Percentiles rank a stretch among this genome's conserved stretches.
Conservation (phyloP, 495 filamentous ascomycete genomes). For the Aspergillus ellipticus region DNA sequence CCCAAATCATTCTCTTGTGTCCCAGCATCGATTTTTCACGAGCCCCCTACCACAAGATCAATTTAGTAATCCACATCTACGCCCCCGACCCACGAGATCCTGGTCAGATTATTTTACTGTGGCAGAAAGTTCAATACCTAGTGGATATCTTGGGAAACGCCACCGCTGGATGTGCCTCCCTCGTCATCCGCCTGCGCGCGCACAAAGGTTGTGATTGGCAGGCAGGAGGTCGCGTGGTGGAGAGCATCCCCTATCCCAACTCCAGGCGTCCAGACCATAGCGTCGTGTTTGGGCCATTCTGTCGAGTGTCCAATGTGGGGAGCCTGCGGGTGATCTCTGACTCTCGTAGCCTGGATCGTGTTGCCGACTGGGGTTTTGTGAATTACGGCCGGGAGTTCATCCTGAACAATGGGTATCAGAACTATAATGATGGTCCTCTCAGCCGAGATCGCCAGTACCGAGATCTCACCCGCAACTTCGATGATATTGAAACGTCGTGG, state of each 20-base stretch:
- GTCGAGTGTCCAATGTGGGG: not conserved
- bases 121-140: too few relatives aligned
- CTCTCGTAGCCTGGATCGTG: not conserved
- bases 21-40: too few relatives aligned
- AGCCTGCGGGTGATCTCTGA: not conserved
- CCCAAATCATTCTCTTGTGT: too few relatives aligned
- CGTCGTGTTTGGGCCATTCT: constrained; percentile 9
- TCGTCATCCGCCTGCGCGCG: not conserved
- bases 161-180: too few relatives aligned
- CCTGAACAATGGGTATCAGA: constrained; percentile 3
- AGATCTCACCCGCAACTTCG: not conserved
- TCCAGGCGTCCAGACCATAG: not conserved
- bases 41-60: too few relatives aligned
- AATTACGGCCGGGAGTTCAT: constrained; percentile 8
- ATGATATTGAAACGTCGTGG: not conserved
- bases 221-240: not conserved
- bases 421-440: not conserved
- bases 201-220: constrained; percentile 7
- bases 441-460: not conserved
- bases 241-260: constrained; percentile 6
- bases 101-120: too few relatives aligned
- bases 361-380: constrained; percentile 2
- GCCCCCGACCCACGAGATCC: too few relatives aligned
- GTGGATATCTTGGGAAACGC: too few relatives aligned
- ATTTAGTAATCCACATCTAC: too few relatives aligned